These are phyloP conservation scores for Lentinula edodes DNA, from an alignment of 768 basidiomycete species.

Conservation along the genomic window DNA sequence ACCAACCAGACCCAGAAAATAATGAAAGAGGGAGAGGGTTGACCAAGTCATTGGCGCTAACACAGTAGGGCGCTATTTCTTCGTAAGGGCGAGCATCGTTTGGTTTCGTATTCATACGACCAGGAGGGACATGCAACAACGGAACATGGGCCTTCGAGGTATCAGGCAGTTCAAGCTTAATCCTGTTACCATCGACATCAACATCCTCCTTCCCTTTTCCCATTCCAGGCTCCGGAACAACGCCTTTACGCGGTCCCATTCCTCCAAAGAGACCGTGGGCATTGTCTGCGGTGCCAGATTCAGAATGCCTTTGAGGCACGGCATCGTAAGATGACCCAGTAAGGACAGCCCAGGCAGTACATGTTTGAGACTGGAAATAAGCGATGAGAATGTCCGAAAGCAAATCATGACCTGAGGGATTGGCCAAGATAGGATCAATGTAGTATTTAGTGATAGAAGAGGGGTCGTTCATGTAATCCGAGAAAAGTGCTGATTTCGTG, in stretches of 20 bases:
- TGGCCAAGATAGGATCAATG: constrained; percentile 80
- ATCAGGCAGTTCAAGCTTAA: constrained; percentile 15
- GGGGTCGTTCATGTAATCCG: constrained; percentile 75
- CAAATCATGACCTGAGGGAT: constrained; percentile 71
- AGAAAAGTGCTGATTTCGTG: constrained; percentile 77
- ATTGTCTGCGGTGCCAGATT: constrained; percentile 30
- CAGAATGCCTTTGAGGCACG: constrained; percentile 36
- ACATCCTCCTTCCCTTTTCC: constrained; percentile 25
- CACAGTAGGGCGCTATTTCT: constrained; percentile 89
- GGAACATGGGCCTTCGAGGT: constrained; percentile 26
- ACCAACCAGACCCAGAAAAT: constrained; percentile 94
- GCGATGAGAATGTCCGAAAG: constrained; percentile 88
- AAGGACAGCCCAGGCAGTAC: constrained; percentile 75
- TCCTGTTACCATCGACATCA: constrained; percentile 23
- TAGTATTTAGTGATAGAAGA: constrained; percentile 63
- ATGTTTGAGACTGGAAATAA: constrained; percentile 89
- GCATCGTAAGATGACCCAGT: constrained; percentile 63
- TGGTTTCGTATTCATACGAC: constrained; percentile 68
- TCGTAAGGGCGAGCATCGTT: constrained; percentile 51
- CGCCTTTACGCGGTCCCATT: constrained; percentile 78
- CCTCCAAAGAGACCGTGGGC: constrained; percentile 78
- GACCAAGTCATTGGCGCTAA: constrained; percentile 95
- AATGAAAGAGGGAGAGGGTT: constrained; percentile 93
- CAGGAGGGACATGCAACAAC: constrained; percentile 58
- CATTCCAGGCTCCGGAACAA: constrained; percentile 38